These are phyloP conservation scores for Parietichytrium sp. DNA, from an alignment of 108 stramenopile species.

Conservation along the genomic window DNA sequence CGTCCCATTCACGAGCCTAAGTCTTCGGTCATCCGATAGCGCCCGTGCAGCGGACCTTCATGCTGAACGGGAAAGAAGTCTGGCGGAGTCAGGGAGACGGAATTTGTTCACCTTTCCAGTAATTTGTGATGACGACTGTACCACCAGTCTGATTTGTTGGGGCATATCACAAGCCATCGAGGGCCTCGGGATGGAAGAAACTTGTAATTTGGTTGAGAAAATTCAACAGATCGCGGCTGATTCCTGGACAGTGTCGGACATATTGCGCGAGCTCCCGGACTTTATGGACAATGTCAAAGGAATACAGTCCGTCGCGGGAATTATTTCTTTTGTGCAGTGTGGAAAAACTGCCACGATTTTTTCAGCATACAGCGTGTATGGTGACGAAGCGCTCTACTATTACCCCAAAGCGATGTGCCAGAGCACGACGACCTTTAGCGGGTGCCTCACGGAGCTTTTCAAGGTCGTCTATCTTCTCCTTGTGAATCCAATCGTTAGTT, in stretches of 20 bases:
- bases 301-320: background rate
- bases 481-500: background rate
- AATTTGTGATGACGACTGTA: background rate
- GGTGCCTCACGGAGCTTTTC: slow-evolving; percentile 11
- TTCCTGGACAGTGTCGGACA: slow-evolving; percentile 20
- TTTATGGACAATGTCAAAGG: slow-evolving; percentile 6
- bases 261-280: background rate
- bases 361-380: background rate
- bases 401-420: slow-evolving; percentile 37
- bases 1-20: background rate
- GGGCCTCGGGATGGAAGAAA: slow-evolving; percentile 15
- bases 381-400: slow-evolving; percentile 15
- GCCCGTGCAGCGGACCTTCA: background rate
- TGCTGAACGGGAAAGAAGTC: background rate
- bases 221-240: background rate
- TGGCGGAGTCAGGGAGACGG: background rate
- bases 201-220: slow-evolving; percentile 17
- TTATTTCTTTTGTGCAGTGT: background rate
- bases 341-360: background rate
- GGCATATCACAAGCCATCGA: background rate
- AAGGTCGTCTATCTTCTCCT: background rate
- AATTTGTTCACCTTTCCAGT: background rate
- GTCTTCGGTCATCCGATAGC: no score
- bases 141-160: slow-evolving; percentile 11
- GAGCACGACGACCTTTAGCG: background rate